Conservation (phyloP, 2,329 filamentous ascomycete species). For the Stemphylium vesicarium region DNA sequence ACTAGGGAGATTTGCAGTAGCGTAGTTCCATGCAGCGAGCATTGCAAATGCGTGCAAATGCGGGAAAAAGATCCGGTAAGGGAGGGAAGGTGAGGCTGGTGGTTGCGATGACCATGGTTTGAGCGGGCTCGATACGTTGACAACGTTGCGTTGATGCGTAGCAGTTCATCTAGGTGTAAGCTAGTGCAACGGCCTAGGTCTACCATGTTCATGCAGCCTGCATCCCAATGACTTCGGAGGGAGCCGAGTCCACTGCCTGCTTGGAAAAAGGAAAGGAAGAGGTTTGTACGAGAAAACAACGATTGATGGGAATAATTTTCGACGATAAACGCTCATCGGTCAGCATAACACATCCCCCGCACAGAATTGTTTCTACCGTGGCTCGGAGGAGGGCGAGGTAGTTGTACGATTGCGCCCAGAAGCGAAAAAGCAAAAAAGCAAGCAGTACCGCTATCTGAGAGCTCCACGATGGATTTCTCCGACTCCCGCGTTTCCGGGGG, state of each 20-base stretch:
- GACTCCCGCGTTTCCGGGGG: constrained; percentile 1
- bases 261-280: no score
- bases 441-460: constrained; percentile 3
- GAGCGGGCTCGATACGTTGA: no score
- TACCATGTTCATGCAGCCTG: not conserved
- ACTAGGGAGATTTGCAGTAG: no score
- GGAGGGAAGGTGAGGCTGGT: no score
- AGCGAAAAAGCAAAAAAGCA: constrained; percentile 12
- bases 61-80: no score
- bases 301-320: not conserved
- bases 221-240: not conserved
- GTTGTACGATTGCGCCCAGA: not conserved
- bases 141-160: not conserved
- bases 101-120: no score
- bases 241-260: no score
- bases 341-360: not conserved
- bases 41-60: no score
- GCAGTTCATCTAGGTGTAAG: not conserved
- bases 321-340: not conserved
- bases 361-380: not conserved
- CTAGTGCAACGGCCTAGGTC: not conserved
- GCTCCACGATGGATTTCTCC: not conserved
- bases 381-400: not conserved
- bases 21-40: no score
- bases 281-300: no score